Conservation (phyloP, 2,329 filamentous ascomycete genomes). For the Verticillium nonalfalfae region DNA sequence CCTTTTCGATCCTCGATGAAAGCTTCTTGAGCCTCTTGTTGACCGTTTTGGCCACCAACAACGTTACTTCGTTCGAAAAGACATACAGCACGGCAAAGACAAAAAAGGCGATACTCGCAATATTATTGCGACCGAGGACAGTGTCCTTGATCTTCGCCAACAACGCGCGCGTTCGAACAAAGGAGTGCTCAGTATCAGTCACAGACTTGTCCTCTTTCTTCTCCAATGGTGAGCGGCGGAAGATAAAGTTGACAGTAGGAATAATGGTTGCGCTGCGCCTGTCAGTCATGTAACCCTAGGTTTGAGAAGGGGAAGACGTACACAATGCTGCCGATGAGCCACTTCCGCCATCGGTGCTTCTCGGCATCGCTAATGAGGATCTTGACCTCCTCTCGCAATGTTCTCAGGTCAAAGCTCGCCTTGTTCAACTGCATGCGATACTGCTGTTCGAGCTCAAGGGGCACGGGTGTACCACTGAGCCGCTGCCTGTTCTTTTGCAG, state of each 20-base stretch:
- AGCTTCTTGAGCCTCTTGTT: constrained; percentile 43
- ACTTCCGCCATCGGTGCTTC: constrained; percentile 43
- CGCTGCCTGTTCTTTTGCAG: constrained; percentile 22
- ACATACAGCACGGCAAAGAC: constrained; percentile 52
- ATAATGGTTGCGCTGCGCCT: constrained; percentile 40
- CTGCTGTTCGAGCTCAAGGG: constrained; percentile 32
- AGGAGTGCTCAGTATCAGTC: constrained; percentile 54
- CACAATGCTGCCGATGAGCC: constrained; percentile 45
- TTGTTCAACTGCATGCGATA: constrained; percentile 34
- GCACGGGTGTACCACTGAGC: constrained; percentile 20
- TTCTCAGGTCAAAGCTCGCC: constrained; percentile 36
- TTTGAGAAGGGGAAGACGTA: constrained; percentile 22
- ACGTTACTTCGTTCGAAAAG: constrained; percentile 51
- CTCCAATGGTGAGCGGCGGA: constrained; percentile 34
- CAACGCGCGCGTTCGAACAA: constrained; percentile 41
- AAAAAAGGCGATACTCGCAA: constrained; percentile 46
- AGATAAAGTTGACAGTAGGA: constrained; percentile 44
- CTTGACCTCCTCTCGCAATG: constrained; percentile 36
- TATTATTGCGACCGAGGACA: constrained; percentile 33
- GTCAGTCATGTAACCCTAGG: not conserved
- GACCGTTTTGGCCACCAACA: constrained; percentile 47
- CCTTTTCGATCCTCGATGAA: constrained; percentile 37
- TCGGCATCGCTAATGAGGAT: constrained; percentile 36
- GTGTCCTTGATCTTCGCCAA: constrained; percentile 41
- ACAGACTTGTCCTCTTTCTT: constrained; percentile 24